A percentile compares a stretch with the other conserved stretches of the same genome.
phyloP scores from a whole-genome alignment of 495 filamentous ascomycete genomes.

The Neurospora tetraspora region DNA sequence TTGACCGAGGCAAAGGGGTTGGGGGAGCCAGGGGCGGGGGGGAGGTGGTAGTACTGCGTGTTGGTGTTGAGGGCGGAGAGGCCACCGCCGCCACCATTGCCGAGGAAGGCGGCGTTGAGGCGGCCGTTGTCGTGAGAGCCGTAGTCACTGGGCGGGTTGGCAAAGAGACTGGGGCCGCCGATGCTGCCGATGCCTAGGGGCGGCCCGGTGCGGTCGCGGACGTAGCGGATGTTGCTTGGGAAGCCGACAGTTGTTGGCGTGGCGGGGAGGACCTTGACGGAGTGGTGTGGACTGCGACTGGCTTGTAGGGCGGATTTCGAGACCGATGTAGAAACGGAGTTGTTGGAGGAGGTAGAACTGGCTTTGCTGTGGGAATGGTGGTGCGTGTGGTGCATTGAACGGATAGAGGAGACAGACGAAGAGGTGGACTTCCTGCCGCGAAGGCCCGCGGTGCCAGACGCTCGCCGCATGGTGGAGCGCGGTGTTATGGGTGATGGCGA shows the following conservation, averaged over 20 bases:
- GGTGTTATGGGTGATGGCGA: constrained; percentile 88
- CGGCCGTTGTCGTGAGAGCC: neutral
- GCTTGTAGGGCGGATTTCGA: constrained; percentile 53
- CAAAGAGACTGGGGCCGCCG: constrained; percentile 15
- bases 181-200: constrained; percentile 16
- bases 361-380: constrained; percentile 91
- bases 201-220: constrained; percentile 45
- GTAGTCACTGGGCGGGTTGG: constrained; percentile 4
- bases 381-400: constrained; percentile 78
- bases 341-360: constrained; percentile 81
- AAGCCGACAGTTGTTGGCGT: constrained; percentile 74
- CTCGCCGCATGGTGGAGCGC: constrained; percentile 69
- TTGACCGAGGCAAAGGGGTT: constrained; percentile 4
- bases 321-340: constrained; percentile 54
- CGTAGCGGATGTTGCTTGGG: constrained; percentile 78
- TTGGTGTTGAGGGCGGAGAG: neutral
- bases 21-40: neutral
- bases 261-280: constrained; percentile 87
- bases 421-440: constrained; percentile 93
- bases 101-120: neutral
- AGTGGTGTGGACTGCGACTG: constrained; percentile 70
- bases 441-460: constrained; percentile 49
- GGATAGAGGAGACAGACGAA: constrained; percentile 85
- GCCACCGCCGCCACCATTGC: neutral
- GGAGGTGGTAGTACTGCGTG: neutral